A percentile compares a stretch with the other conserved stretches of the same genome.
phyloP scores from a whole-genome alignment of 2,329 filamentous ascomycete species.

The Pseudopithomyces chartarum region DNA sequence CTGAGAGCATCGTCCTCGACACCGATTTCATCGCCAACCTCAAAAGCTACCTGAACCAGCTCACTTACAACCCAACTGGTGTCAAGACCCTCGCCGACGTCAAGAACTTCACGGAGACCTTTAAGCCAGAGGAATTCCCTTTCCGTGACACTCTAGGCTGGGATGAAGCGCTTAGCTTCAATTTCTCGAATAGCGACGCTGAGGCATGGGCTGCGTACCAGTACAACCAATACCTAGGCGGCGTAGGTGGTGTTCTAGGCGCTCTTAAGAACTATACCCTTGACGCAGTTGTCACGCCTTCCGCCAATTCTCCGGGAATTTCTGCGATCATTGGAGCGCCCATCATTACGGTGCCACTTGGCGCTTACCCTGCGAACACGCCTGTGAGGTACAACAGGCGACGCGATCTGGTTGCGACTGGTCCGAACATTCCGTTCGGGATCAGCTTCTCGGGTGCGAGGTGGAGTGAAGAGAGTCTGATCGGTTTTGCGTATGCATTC shows the following conservation, averaged over 20 bases:
- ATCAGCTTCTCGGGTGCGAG: conserved; percentile 65
- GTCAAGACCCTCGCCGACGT: conserved; percentile 59
- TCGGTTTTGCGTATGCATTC: conserved; percentile 70
- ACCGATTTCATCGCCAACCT: conserved; percentile 66
- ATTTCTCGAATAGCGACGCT: conserved; percentile 62
- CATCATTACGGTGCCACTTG: conserved; percentile 67
- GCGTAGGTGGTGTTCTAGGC: conserved; percentile 64
- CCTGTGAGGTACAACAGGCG: conserved; percentile 52
- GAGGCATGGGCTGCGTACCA: conserved; percentile 64
- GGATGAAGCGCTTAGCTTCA: conserved; percentile 58
- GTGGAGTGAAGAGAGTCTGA: conserved; percentile 66
- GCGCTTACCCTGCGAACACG: conserved; percentile 57
- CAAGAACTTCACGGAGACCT: conserved; percentile 60
- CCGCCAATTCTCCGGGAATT: conserved; percentile 52
- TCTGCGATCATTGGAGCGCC: conserved; percentile 64
- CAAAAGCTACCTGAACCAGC: conserved; percentile 59
- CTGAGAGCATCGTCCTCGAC: conserved; percentile 54
- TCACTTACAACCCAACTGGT: conserved; percentile 63
- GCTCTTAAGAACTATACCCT: conserved; percentile 62
- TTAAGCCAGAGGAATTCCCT: conserved; percentile 63
- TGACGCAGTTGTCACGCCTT: conserved; percentile 67
- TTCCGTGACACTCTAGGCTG: conserved; percentile 63
- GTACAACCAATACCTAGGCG: conserved; percentile 58
- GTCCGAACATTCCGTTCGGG: conserved; percentile 64
- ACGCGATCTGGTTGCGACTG: conserved; percentile 58